Conservation (phyloP, 176 grass and related monocot genomes). For the Lolium multiflorum region DNA sequence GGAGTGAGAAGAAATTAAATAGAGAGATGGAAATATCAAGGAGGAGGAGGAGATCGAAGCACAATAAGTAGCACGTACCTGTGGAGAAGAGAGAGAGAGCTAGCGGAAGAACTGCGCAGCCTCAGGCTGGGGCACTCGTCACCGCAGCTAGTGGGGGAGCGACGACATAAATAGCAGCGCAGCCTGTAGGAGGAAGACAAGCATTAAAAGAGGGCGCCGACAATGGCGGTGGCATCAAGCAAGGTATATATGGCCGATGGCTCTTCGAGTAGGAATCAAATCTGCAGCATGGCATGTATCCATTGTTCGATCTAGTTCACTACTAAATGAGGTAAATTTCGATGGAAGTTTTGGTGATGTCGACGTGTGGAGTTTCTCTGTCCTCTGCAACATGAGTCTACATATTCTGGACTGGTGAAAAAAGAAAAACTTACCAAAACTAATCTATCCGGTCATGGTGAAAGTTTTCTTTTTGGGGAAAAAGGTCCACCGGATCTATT, state of each 20-base stretch:
- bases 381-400: neutral
- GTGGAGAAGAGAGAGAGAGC: neutral
- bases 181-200: slow-evolving; percentile 3
- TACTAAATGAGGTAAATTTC: neutral
- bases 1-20: neutral
- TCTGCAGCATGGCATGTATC: neutral
- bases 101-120: slow-evolving; percentile 28
- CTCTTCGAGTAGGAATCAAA: slow-evolving; percentile 19
- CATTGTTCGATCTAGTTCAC: neutral
- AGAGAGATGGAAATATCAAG: neutral
- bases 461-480: too few species aligned
- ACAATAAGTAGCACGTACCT: neutral
- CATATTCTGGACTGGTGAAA: neutral
- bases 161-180: slow-evolving; percentile 53
- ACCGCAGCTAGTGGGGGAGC: slow-evolving; percentile 11
- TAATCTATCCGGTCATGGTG: neutral
- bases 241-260: slow-evolving; percentile 47
- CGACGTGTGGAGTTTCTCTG: neutral
- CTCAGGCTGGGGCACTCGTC: slow-evolving; percentile 31
- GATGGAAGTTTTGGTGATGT: neutral
- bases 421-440: neutral
- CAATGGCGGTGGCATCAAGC: slow-evolving; percentile 53
- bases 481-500: too few species aligned
- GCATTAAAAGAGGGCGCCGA: slow-evolving; percentile 34
- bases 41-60: neutral